These are phyloP conservation scores for Pleurozium schreberi DNA, from an alignment of 225 moss, liverwort and hornwort species.

Conservation along the genomic window DNA sequence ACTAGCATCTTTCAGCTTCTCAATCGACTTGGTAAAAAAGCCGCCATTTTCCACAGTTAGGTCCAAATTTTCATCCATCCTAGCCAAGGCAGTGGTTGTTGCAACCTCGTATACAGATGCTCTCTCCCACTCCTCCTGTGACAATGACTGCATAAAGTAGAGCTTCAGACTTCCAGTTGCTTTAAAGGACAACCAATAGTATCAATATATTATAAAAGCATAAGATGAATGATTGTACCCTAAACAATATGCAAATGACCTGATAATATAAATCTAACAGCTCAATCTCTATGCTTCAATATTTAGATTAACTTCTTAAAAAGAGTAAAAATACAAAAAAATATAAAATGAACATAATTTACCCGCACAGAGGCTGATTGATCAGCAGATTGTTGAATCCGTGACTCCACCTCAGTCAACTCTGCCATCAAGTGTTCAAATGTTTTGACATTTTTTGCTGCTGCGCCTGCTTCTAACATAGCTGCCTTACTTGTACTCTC, in stretches of 20 bases:
- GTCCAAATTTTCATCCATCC: slow-evolving; percentile 35
- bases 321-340: not conserved
- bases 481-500: slow-evolving; percentile 9
- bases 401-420: slow-evolving; percentile 39
- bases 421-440: slow-evolving; percentile 34
- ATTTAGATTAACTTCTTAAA: not conserved
- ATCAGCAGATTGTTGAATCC: slow-evolving; percentile 38
- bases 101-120: slow-evolving; percentile 48
- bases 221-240: not conserved
- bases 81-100: slow-evolving; percentile 30
- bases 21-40: slow-evolving; percentile 39
- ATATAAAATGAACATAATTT: not conserved
- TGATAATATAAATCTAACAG: not conserved
- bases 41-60: slow-evolving; percentile 9
- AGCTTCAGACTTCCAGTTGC: not conserved
- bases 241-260: not conserved
- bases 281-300: not conserved
- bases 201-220: not conserved
- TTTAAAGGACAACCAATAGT: not conserved
- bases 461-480: slow-evolving; percentile 2
- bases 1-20: slow-evolving; percentile 49
- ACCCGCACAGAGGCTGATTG: slow-evolving; percentile 48
- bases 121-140: slow-evolving; percentile 51
- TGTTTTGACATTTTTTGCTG: slow-evolving; percentile 10
- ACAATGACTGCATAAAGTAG: slow-evolving; percentile 33